phyloP scores from a whole-genome alignment of 305 asterid species.

The Solanum chacoense region DNA sequence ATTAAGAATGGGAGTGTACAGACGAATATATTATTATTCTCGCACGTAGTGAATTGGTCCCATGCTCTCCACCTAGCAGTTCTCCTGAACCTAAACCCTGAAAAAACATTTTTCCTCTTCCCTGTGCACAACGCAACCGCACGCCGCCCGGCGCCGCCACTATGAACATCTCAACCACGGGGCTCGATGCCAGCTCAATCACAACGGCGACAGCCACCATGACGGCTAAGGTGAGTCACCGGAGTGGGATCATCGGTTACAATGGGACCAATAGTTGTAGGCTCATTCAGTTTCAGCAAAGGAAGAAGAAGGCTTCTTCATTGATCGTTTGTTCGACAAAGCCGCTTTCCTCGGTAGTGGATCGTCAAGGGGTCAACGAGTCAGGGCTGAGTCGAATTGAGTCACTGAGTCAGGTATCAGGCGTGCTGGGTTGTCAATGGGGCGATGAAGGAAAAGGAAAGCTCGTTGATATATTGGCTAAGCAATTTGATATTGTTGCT shows the following conservation, averaged over 20 bases:
- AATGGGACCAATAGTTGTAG: background rate
- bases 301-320: conserved; percentile 1
- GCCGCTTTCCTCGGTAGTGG: background rate
- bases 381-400: conserved; percentile 41
- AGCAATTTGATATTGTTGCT: conserved; percentile 87
- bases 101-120: background rate
- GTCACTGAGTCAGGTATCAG: conserved; percentile 87
- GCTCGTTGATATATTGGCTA: conserved; percentile 82
- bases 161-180: conserved; percentile 30
- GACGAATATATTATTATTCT: background rate
- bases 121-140: background rate
- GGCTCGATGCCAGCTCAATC: conserved; percentile 16
- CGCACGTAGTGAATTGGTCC: background rate
- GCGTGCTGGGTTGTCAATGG: conserved; percentile 94
- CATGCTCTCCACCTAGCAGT: background rate
- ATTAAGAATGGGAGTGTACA: background rate
- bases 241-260: conserved; percentile 15
- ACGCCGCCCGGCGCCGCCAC: background rate
- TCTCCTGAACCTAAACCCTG: background rate
- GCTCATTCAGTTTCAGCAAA: background rate
- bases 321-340: conserved; percentile 24
- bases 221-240: conserved; percentile 1
- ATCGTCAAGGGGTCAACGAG: conserved; percentile 8
- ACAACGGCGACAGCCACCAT: background rate
- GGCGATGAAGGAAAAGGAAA: conserved; percentile 99